Percentiles rank a stretch among this genome's conserved stretches.
Evolutionary conservation across 2,329 filamentous ascomycete species (phyloP).

Genomic region (Fusarium anguioides): DNA sequence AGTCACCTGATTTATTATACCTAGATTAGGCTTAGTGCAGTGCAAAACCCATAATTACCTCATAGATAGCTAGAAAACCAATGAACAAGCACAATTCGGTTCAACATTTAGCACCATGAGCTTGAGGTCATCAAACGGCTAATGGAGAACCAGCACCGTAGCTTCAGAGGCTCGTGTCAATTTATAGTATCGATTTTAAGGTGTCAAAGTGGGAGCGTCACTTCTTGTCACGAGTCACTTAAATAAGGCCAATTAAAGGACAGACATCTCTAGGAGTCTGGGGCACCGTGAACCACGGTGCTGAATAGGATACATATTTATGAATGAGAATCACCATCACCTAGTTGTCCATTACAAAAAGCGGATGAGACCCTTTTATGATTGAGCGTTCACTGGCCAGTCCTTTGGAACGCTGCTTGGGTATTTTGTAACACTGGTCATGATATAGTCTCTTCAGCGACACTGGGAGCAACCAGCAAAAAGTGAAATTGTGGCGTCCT

Average conservation of each 20-base stretch:
- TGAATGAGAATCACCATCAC: not conserved
- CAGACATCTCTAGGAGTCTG: not conserved
- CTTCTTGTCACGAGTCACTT: not conserved
- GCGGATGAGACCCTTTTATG: too few species aligned
- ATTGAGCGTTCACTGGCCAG: too few species aligned
- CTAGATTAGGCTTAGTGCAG: too few species aligned
- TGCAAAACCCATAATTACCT: too few species aligned
- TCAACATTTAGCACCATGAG: not conserved
- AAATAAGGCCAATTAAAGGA: not conserved
- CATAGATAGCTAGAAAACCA: too few species aligned
- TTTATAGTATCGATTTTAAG: not conserved
- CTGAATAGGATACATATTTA: not conserved
- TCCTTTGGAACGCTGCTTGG: too few species aligned
- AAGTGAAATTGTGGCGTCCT: slow-evolving; percentile 24
- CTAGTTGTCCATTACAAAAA: not conserved
- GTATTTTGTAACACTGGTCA: too few species aligned
- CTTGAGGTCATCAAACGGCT: slow-evolving; percentile 17
- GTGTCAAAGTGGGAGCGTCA: not conserved
- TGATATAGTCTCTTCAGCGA: not conserved
- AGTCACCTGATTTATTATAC: too few species aligned
- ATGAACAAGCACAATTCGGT: too few species aligned
- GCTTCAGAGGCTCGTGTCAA: not conserved
- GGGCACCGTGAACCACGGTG: not conserved
- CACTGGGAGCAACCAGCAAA: not conserved
- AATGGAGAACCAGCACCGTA: not conserved